phyloP scores from a whole-genome alignment of 768 basidiomycete species.

The Russula sp. region DNA sequence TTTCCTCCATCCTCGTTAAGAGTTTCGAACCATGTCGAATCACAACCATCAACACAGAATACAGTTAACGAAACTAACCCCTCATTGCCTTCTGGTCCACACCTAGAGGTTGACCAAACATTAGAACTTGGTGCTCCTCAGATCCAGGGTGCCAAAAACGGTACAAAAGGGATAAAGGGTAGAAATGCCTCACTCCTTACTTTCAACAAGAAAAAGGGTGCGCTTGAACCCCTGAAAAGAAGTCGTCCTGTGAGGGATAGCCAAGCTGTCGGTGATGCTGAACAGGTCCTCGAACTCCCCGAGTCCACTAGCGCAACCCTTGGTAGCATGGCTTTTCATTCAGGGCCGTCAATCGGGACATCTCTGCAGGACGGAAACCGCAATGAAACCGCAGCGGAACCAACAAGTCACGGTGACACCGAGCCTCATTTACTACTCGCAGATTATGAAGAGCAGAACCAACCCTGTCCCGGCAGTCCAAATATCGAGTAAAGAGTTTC shows the following conservation, averaged over 20 bases:
- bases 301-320: constrained; percentile 16
- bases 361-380: neutral
- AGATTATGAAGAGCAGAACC: constrained; percentile 15
- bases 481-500: constrained; percentile 11
- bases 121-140: neutral
- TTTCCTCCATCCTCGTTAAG: constrained; percentile 4
- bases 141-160: neutral
- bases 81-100: neutral
- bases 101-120: neutral
- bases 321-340: neutral
- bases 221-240: constrained; percentile 16
- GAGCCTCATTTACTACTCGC: neutral
- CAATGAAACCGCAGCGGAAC: constrained; percentile 2
- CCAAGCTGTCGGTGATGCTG: constrained; percentile 7
- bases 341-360: constrained; percentile 9
- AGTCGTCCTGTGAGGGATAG: neutral
- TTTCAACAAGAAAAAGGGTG: constrained; percentile 17
- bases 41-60: neutral
- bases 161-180: constrained; percentile 4
- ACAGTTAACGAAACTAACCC: neutral
- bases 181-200: constrained; percentile 17
- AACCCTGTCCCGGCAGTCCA: constrained; percentile 10
- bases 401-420: neutral
- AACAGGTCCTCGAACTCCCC: constrained; percentile 19
- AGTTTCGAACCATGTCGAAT: neutral